phyloP scores from a whole-genome alignment of 2,329 filamentous ascomycete genomes.

The Ascochyta pisi region DNA sequence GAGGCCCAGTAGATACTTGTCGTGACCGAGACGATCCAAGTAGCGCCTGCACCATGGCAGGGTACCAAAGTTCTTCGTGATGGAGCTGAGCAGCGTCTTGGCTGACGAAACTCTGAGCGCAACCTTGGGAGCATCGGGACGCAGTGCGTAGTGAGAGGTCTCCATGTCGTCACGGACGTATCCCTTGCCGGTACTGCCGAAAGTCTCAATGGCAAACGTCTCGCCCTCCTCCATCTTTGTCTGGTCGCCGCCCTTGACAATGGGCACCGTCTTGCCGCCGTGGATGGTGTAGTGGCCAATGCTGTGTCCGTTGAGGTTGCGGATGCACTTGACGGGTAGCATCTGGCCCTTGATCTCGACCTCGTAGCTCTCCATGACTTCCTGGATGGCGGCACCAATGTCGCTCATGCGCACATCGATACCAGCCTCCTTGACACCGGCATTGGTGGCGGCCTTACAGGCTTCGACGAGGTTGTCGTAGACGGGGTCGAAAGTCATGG shows the following conservation, averaged over 20 bases:
- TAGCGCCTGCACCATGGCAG: constrained; percentile 91
- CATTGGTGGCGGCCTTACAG: constrained; percentile 73
- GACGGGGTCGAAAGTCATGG: constrained; percentile 70
- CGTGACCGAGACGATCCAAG: constrained; percentile 88
- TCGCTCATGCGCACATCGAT: constrained; percentile 91
- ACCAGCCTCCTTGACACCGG: constrained; percentile 84
- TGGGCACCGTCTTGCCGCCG: constrained; percentile 90
- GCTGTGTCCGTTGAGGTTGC: constrained; percentile 87
- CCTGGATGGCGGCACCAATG: constrained; percentile 83
- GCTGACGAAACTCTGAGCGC: constrained; percentile 80
- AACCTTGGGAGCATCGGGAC: constrained; percentile 74
- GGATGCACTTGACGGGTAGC: constrained; percentile 82
- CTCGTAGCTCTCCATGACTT: constrained; percentile 93
- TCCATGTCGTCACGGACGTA: constrained; percentile 86
- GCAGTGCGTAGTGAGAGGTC: constrained; percentile 85
- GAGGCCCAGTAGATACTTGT: constrained; percentile 90
- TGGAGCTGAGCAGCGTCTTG: constrained; percentile 83
- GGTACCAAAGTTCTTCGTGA: constrained; percentile 96
- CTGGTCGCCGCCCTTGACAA: constrained; percentile 85
- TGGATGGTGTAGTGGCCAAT: constrained; percentile 91
- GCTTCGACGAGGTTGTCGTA: constrained; percentile 72
- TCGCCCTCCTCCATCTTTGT: constrained; percentile 99
- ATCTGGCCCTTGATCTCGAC: constrained; percentile 80
- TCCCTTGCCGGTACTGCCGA: constrained; percentile 90
- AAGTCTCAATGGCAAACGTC: constrained; percentile 94